Conservation (phyloP, 345 rosid genomes). For the Hibiscus syriacus region DNA sequence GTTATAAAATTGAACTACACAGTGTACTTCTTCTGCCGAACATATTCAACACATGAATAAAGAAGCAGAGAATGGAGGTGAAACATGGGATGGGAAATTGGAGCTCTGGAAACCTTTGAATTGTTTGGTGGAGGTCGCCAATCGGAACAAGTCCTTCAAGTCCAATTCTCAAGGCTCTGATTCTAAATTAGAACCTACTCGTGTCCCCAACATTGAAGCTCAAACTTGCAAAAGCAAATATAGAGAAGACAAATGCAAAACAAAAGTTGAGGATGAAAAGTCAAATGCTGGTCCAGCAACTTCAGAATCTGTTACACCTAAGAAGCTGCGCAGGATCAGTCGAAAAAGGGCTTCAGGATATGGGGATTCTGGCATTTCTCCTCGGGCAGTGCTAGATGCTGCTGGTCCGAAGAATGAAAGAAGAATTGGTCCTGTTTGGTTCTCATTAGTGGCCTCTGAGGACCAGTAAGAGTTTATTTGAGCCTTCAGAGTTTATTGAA, state of each 20-base stretch:
- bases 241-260: slow-evolving; percentile 45
- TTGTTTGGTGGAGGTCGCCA: slow-evolving; percentile 92
- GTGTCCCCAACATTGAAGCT: slow-evolving; percentile 30
- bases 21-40: slow-evolving; percentile 63
- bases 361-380: slow-evolving; percentile 49
- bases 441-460: slow-evolving; percentile 77
- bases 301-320: slow-evolving; percentile 46
- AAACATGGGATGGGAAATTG: slow-evolving; percentile 53
- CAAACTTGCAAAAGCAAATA: slow-evolving; percentile 36
- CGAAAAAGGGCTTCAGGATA: slow-evolving; percentile 40
- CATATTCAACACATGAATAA: slow-evolving; percentile 28
- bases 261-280: slow-evolving; percentile 39
- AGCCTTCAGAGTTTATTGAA: slow-evolving; percentile 15
- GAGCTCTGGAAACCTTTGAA: slow-evolving; percentile 93
- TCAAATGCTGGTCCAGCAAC: slow-evolving; percentile 38
- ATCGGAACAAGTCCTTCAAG: slow-evolving; percentile 70
- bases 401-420: slow-evolving; percentile 36
- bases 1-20: slow-evolving; percentile 14
- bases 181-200: slow-evolving; percentile 30
- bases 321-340: slow-evolving; percentile 53
- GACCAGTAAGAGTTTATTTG: slow-evolving; percentile 59
- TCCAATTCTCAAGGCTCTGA: slow-evolving; percentile 49
- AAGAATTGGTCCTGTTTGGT: slow-evolving; percentile 83
- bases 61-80: slow-evolving; percentile 36
- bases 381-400: slow-evolving; percentile 48